Base-by-base conservation (phyloP, 805 yeast genomes). In the Saturnispora serradocipensis region DNA sequence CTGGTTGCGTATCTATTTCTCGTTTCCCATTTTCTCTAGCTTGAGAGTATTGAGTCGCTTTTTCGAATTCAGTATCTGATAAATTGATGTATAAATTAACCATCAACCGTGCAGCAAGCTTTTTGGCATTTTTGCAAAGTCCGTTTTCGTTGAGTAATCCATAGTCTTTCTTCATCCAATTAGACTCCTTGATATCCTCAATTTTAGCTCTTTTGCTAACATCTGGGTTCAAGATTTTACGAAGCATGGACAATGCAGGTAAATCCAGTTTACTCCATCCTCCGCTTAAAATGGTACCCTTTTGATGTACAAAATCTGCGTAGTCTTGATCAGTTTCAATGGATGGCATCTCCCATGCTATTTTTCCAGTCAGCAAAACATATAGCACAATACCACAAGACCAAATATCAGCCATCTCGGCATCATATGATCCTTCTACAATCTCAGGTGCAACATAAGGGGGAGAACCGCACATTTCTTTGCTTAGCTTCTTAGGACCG, bases 381-480 rank as follows among this genome's bases (percentile, higher is more conserved):
- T 77, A 82, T 11, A 83, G 53, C 2, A 84, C 77, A 4, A 82
- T 70, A 2, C 87, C 88, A 58, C 84, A 75, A 0, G 88, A 81
- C 90, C 89, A 84, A 16, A 82, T 65, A 64, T 84, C 89, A 1
- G 81, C 71, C 3, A 62, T 56, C 49, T 77, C 78, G 1, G 88
- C 80, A 45, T 76, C 80, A 58, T 85, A 85, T 10, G 51, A 55
- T 3, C 74, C 73, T 3, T 68, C 65, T 3, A 67, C 67, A 18
- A 85, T 75, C 59, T 85, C 93, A 2, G 93, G 93, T 1, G 93
- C 91, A 71, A 83, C 76, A 61, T 85, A 85, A 5, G 89, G 90
- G 1, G 87, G 85, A 1, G 86, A 81, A 0, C 91, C 86, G 64
- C 88, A 78, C 32, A 83, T 74, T 28, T 81, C 76, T 24, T 67